A percentile compares a stretch with the other conserved stretches of the same genome.
These are phyloP conservation scores for Dalbergia cochinchinensis DNA, from an alignment of 306 rosid genomes.

Conservation along the genomic window DNA sequence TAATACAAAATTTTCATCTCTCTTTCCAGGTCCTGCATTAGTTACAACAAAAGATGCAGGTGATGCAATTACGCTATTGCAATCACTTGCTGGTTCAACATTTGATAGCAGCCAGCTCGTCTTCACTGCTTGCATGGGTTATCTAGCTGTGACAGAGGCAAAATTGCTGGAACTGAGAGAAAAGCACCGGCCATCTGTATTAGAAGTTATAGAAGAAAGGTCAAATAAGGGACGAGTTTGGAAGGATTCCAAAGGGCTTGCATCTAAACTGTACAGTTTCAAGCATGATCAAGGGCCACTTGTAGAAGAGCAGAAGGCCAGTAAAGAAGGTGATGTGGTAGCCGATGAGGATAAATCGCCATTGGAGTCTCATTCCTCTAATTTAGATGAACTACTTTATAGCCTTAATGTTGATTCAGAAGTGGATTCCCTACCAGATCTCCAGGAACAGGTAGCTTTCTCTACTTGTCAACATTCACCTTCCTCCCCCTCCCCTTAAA, in stretches of 20 bases:
- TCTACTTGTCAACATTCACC: conserved; percentile 31
- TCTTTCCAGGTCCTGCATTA: conserved; percentile 75
- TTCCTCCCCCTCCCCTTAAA: conserved; percentile 9
- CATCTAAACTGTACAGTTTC: conserved; percentile 89
- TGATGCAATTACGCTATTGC: conserved; percentile 85
- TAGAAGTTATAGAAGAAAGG: conserved; percentile 77
- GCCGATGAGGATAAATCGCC: conserved; percentile 48
- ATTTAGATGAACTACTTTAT: conserved; percentile 67
- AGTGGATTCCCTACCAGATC: conserved; percentile 74
- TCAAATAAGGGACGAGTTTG: conserved; percentile 66
- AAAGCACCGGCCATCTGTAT: conserved; percentile 79
- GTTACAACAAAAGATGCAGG: conserved; percentile 94
- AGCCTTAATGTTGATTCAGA: conserved; percentile 69
- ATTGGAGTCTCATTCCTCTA: conserved; percentile 50
- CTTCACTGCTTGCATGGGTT: conserved; percentile 95
- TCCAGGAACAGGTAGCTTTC: conserved; percentile 87
- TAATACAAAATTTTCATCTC: conserved; percentile 25
- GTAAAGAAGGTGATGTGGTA: conserved; percentile 50
- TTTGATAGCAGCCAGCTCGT: conserved; percentile 98
- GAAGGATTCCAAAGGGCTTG: conserved; percentile 90
- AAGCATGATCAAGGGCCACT: conserved; percentile 69
- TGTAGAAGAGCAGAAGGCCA: conserved; percentile 56
- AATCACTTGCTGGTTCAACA: conserved; percentile 88
- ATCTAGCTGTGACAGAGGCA: conserved; percentile 78
- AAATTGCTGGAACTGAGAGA: conserved; percentile 78